These are phyloP conservation scores for Cenococcum geophilum DNA, from an alignment of 495 filamentous ascomycete species.

Conservation along the genomic window DNA sequence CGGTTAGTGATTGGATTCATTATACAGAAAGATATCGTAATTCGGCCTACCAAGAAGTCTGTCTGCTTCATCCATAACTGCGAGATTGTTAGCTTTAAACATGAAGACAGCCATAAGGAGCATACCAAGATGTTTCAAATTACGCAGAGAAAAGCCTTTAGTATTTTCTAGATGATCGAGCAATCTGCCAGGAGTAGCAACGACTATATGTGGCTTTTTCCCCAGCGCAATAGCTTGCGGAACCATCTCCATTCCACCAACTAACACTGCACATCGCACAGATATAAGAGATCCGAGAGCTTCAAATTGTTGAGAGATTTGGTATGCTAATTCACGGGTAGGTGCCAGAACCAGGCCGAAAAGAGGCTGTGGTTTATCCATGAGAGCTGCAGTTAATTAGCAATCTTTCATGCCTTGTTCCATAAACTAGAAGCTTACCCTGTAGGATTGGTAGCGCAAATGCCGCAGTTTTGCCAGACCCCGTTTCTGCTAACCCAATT, in stretches of 20 bases:
- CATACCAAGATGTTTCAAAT: constrained; percentile 70
- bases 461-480: constrained; percentile 87
- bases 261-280: constrained; percentile 69
- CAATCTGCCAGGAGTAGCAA: constrained; percentile 83
- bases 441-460: constrained; percentile 75
- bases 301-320: constrained; percentile 80
- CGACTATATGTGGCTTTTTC: constrained; percentile 85
- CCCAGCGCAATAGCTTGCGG: constrained; percentile 79
- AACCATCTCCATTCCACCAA: constrained; percentile 95
- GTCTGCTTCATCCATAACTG: constrained; percentile 83
- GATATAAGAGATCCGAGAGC: constrained; percentile 75
- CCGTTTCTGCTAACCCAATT: constrained; percentile 91
- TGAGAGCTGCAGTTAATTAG: constrained; percentile 46
- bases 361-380: constrained; percentile 72
- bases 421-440: no score
- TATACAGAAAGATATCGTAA: constrained; percentile 80
- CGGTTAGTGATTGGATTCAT: no score
- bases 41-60: constrained; percentile 76
- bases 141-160: constrained; percentile 79
- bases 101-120: no score
- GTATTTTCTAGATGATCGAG: constrained; percentile 95
- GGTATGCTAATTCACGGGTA: constrained; percentile 85
- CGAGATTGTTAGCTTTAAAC: no score
- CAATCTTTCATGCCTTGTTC: no score
- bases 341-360: constrained; percentile 81